A percentile compares a stretch with the other conserved stretches of the same genome.
phyloP scores from a whole-genome alignment of 208 protist genomes.

The Acanthamoeba castellanii region DNA sequence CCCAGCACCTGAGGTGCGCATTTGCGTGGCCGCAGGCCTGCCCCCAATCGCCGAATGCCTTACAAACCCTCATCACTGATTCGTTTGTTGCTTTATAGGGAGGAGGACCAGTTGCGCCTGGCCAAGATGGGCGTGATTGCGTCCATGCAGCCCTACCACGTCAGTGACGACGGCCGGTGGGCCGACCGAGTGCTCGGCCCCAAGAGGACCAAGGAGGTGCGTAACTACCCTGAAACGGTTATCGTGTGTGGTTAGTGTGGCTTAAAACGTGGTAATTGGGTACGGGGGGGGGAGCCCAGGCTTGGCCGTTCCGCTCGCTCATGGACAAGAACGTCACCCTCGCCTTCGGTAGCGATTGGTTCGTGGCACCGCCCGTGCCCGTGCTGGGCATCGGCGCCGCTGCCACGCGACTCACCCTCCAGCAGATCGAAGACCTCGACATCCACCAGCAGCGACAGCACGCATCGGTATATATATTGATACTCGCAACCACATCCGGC shows the following conservation, averaged over 20 bases:
- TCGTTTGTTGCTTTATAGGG: background rate
- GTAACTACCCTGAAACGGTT: background rate
- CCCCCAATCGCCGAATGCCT: too few species aligned
- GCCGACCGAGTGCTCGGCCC: background rate
- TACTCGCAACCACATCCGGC: too few species aligned
- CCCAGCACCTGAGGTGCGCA: background rate
- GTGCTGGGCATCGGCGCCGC: slow-evolving; percentile 59
- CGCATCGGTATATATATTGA: background rate
- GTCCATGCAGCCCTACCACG: slow-evolving; percentile 69
- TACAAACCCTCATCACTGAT: background rate
- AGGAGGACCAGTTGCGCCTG: slow-evolving; percentile 29
- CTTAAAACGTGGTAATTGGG: too few species aligned
- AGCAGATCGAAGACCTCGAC: slow-evolving; percentile 14
- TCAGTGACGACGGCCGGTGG: slow-evolving; percentile 69
- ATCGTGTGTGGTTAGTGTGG: too few species aligned
- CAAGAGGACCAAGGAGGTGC: background rate
- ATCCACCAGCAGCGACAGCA: background rate
- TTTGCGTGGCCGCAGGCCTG: background rate
- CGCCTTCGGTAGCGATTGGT: slow-evolving; percentile 72
- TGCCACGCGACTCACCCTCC: background rate
- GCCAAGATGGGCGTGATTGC: slow-evolving; percentile 43
- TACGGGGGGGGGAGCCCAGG: background rate
- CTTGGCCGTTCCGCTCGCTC: slow-evolving; percentile 56
- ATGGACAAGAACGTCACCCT: slow-evolving; percentile 7
- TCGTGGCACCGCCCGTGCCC: slow-evolving; percentile 44